Evolutionary conservation across 2,329 filamentous ascomycete species (phyloP).

Genomic region (Mollisiaceae sp.): DNA sequence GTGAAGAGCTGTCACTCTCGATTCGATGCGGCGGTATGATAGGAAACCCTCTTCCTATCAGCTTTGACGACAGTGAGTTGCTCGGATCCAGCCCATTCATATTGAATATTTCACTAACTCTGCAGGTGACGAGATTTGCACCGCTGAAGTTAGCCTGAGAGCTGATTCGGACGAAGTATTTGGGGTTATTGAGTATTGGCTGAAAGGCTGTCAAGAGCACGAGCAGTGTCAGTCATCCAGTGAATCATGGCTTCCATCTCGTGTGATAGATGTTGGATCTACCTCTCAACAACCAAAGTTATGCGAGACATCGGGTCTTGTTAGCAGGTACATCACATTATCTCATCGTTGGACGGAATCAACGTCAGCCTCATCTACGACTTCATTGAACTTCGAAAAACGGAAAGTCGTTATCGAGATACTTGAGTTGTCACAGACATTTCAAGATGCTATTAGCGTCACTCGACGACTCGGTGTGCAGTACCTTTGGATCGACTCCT

Average conservation of each 20-base stretch:
- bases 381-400: neutral
- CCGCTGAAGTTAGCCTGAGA: neutral
- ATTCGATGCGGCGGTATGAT: neutral
- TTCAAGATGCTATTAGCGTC: conserved; percentile 9
- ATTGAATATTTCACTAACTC: neutral
- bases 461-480: neutral
- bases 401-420: neutral
- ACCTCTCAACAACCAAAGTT: neutral
- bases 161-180: neutral
- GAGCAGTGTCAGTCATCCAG: neutral
- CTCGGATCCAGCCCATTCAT: neutral
- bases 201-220: neutral
- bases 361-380: neutral
- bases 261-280: neutral
- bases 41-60: neutral
- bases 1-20: neutral
- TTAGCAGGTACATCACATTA: conserved; percentile 7
- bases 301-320: neutral
- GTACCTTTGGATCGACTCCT: conserved; percentile 14
- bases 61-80: neutral
- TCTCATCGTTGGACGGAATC: neutral
- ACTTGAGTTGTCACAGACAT: neutral
- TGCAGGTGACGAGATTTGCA: neutral
- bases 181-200: neutral
- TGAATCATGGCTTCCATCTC: neutral